Evolutionary conservation across 495 filamentous ascomycete species (phyloP).

Genomic region (Penicillium paxilli): DNA sequence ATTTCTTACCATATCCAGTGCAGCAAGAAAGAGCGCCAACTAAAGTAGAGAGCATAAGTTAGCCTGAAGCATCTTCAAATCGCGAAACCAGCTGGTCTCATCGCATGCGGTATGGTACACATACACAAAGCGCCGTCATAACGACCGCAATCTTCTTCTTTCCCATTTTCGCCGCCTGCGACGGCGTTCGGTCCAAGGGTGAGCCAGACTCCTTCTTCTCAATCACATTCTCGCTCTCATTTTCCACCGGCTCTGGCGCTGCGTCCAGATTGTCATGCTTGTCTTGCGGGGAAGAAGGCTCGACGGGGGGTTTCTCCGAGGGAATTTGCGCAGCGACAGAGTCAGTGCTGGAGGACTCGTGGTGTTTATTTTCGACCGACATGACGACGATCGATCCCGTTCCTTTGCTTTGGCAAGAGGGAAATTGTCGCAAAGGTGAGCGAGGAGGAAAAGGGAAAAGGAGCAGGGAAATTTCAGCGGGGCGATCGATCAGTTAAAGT

Average conservation of each 20-base stretch:
- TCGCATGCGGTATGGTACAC: slow-evolving; percentile 4
- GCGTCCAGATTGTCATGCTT: not conserved
- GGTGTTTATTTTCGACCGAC: slow-evolving; percentile 6
- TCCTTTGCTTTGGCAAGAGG: no score
- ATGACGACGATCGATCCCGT: slow-evolving; percentile 6
- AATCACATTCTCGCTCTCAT: slow-evolving; percentile 15
- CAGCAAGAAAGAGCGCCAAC: slow-evolving; percentile 54
- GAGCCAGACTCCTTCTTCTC: slow-evolving; percentile 24
- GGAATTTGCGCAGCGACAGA: slow-evolving; percentile 11
- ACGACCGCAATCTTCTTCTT: slow-evolving; percentile 50
- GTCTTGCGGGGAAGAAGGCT: slow-evolving; percentile 4
- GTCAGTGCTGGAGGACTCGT: slow-evolving; percentile 20
- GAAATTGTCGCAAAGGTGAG: not conserved
- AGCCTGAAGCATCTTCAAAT: slow-evolving; percentile 14
- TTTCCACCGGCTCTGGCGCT: not conserved
- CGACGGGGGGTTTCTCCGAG: slow-evolving; percentile 10
- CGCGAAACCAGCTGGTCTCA: not conserved
- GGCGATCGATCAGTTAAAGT: not conserved
- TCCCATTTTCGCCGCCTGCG: slow-evolving; percentile 45
- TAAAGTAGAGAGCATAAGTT: slow-evolving; percentile 21
- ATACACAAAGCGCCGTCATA: slow-evolving; percentile 53
- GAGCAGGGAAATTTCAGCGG: slow-evolving; percentile 7
- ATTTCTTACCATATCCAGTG: slow-evolving; percentile 50
- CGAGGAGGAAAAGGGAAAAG: not conserved
- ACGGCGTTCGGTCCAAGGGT: slow-evolving; percentile 35